Conservation (phyloP, 2,329 filamentous ascomycete species). For the Ceratocystis lukuohia region DNA sequence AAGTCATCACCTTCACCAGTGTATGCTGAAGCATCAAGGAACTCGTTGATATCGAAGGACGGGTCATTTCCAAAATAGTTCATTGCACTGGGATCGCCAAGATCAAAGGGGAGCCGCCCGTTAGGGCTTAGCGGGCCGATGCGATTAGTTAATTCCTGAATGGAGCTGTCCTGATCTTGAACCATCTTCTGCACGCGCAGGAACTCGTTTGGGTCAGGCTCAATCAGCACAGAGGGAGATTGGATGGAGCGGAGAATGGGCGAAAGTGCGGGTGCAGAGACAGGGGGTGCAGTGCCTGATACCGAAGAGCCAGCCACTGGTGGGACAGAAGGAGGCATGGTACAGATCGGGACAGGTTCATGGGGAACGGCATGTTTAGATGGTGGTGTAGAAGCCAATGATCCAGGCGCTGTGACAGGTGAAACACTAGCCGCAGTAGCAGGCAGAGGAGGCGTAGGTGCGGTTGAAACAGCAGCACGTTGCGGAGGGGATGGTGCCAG, state of each 20-base stretch:
- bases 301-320: slow-evolving; percentile 17
- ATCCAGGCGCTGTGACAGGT: slow-evolving; percentile 20
- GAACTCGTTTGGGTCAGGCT: slow-evolving; percentile 58
- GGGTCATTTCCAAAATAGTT: slow-evolving; percentile 24
- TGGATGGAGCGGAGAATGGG: slow-evolving; percentile 36
- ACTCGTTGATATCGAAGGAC: slow-evolving; percentile 32
- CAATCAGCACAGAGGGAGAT: slow-evolving; percentile 48
- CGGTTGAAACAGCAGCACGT: slow-evolving; percentile 23
- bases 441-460: slow-evolving; percentile 5
- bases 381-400: slow-evolving; percentile 20
- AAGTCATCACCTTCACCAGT: slow-evolving; percentile 34
- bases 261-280: slow-evolving; percentile 32
- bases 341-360: slow-evolving; percentile 19
- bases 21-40: slow-evolving; percentile 30
- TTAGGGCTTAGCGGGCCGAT: slow-evolving; percentile 70
- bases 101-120: slow-evolving; percentile 56
- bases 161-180: slow-evolving; percentile 61
- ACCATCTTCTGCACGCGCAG: slow-evolving; percentile 68
- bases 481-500: not conserved
- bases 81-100: slow-evolving; percentile 33
- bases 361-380: slow-evolving; percentile 21
- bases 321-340: not conserved
- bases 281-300: slow-evolving; percentile 19
- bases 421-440: slow-evolving; percentile 14
- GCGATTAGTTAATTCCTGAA: slow-evolving; percentile 59